phyloP scores from a whole-genome alignment of 495 filamentous ascomycete genomes.

The Aspergillus ellipticus region DNA sequence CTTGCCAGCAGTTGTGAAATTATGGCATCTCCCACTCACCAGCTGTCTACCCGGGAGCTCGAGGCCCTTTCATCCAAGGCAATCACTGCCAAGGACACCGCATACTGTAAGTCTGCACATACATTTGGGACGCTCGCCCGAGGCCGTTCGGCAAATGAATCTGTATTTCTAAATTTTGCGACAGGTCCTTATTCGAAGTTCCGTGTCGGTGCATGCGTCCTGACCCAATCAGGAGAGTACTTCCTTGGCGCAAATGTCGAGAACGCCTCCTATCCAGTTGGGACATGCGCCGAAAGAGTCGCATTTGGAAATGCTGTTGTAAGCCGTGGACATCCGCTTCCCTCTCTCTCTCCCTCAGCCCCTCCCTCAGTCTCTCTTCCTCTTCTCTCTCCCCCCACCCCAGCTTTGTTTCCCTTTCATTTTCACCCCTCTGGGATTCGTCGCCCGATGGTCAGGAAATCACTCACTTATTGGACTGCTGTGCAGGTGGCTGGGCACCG shows the following conservation, averaged over 20 bases:
- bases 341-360: background rate
- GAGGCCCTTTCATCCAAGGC: constrained; percentile 54
- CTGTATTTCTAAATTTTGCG: background rate
- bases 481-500: constrained; percentile 56
- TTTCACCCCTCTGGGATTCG: background rate
- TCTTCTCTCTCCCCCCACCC: background rate
- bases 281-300: constrained; percentile 89
- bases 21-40: constrained; percentile 31
- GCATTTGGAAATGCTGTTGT: constrained; percentile 80
- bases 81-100: constrained; percentile 62
- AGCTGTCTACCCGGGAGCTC: constrained; percentile 58
- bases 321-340: constrained; percentile 11
- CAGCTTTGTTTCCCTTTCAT: background rate
- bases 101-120: constrained; percentile 61
- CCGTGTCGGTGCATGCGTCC: constrained; percentile 80
- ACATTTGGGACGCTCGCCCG: background rate
- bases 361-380: background rate
- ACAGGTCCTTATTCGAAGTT: constrained; percentile 84
- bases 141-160: background rate
- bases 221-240: constrained; percentile 59
- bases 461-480: constrained; percentile 1
- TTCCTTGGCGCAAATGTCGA: constrained; percentile 86
- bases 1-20: background rate
- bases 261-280: constrained; percentile 89
- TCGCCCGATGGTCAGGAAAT: background rate